Evolutionary conservation across 306 rosid genomes (phyloP).

Genomic region (Inga leiocalycina): DNA sequence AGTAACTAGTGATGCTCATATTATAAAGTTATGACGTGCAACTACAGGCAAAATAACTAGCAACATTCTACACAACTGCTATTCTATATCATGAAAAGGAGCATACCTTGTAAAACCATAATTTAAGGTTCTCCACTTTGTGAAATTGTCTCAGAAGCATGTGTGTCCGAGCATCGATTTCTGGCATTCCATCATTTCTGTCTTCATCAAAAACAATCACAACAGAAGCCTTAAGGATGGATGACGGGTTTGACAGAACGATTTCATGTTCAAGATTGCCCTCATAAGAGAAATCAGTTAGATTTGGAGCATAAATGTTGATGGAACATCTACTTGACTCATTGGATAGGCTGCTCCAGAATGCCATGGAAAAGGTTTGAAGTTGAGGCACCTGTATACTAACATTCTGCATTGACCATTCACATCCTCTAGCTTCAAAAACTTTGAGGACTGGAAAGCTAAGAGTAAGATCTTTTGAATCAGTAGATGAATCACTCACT

Average conservation of each 20-base stretch:
- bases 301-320: slow-evolving; percentile 18
- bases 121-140: slow-evolving; percentile 32
- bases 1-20: background rate
- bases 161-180: slow-evolving; percentile 3
- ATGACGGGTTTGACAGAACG: slow-evolving; percentile 19
- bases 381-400: slow-evolving; percentile 39
- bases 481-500: slow-evolving; percentile 30
- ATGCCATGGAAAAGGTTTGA: slow-evolving; percentile 38
- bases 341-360: slow-evolving; percentile 26
- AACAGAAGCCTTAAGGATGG: slow-evolving; percentile 36
- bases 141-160: slow-evolving; percentile 38
- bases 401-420: slow-evolving; percentile 41
- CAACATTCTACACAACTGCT: background rate
- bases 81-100: slow-evolving; percentile 15
- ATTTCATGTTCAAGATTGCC: slow-evolving; percentile 42
- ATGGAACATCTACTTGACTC: slow-evolving; percentile 34
- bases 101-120: slow-evolving; percentile 48
- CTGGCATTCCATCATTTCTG: slow-evolving; percentile 5
- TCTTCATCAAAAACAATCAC: slow-evolving; percentile 45
- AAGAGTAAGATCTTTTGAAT: slow-evolving; percentile 31
- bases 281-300: slow-evolving; percentile 43
- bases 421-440: slow-evolving; percentile 51
- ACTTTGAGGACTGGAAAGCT: slow-evolving; percentile 46
- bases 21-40: background rate
- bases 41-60: background rate